Evolutionary conservation across 2,329 filamentous ascomycete species (phyloP).

Genomic region (Ascochyta clinopodiicola): DNA sequence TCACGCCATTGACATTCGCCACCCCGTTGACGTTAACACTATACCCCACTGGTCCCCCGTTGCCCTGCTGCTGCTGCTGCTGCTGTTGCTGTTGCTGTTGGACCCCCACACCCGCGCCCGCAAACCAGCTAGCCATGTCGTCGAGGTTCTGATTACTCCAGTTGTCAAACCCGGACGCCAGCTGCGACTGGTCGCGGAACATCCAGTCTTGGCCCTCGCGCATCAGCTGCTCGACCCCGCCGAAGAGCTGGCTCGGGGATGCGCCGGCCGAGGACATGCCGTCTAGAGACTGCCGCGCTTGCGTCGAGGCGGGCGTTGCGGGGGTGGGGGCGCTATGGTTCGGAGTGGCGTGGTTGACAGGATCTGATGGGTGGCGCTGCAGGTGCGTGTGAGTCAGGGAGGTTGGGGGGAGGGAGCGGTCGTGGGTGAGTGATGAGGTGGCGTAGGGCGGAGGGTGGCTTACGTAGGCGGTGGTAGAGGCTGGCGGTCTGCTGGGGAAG

Average conservation of each 20-base stretch:
- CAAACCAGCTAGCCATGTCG: constrained; percentile 43
- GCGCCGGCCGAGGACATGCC: constrained; percentile 38
- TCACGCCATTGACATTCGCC: constrained; percentile 11
- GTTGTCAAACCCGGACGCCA: constrained; percentile 68
- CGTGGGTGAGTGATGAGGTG: constrained; percentile 31
- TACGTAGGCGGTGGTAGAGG: constrained; percentile 16
- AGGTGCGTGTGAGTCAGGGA: constrained; percentile 40
- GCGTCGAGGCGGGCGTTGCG: constrained; percentile 32
- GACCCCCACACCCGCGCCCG: constrained; percentile 16
- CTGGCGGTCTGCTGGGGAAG: background rate
- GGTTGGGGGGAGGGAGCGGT: constrained; percentile 39
- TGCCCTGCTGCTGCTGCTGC: too few relatives aligned
- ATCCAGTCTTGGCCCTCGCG: constrained; percentile 69
- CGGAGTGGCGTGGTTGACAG: constrained; percentile 29
- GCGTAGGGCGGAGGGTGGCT: constrained; percentile 18
- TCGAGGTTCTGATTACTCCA: constrained; percentile 55
- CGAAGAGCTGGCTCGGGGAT: constrained; percentile 62
- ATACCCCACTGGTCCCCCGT: too few relatives aligned
- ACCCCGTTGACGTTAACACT: constrained; percentile 29
- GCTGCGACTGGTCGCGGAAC: constrained; percentile 66
- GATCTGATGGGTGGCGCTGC: constrained; percentile 33
- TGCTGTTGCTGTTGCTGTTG: background rate
- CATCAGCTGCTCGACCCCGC: constrained; percentile 65
- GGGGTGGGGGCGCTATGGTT: constrained; percentile 9
- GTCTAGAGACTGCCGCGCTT: constrained; percentile 37